Percentiles rank a stretch among this genome's conserved stretches.
phyloP scores from a whole-genome alignment of 2,329 filamentous ascomycete genomes.

The Cladosporium sp. region DNA sequence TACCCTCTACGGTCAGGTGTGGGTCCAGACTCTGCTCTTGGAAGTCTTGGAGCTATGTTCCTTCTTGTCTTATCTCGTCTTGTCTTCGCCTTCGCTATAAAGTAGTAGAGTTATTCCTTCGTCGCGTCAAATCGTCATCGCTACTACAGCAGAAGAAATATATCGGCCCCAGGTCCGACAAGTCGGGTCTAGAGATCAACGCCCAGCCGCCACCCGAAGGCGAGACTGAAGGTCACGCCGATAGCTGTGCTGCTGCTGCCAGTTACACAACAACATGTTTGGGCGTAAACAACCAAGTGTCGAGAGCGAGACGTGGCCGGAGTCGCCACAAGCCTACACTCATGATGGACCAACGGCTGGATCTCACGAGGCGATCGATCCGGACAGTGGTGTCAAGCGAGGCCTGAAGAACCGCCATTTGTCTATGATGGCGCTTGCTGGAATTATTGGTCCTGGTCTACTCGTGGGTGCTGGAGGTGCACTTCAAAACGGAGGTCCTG shows the following conservation, averaged over 20 bases:
- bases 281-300: constrained; percentile 10
- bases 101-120: neutral
- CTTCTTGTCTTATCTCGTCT: neutral
- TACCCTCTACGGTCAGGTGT: constrained; percentile 8
- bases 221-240: neutral
- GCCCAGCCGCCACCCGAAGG: constrained; percentile 4
- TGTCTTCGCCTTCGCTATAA: neutral
- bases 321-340: constrained; percentile 5
- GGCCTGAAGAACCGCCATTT: constrained; percentile 69
- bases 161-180: neutral
- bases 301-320: constrained; percentile 11
- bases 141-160: neutral
- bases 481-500: constrained; percentile 67
- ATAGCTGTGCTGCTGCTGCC: neutral
- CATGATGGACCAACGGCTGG: constrained; percentile 5
- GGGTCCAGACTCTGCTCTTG: constrained; percentile 2
- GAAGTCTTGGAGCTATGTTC: neutral
- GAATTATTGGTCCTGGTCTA: constrained; percentile 67
- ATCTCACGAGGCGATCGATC: constrained; percentile 9
- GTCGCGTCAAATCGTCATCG: neutral
- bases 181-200: neutral
- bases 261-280: neutral
- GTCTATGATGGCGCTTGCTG: constrained; percentile 55
- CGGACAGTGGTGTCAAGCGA: constrained; percentile 65
- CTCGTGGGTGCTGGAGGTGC: constrained; percentile 68